Conservation (phyloP, 108 stramenopile genomes). For the Cyclotella atomus region DNA sequence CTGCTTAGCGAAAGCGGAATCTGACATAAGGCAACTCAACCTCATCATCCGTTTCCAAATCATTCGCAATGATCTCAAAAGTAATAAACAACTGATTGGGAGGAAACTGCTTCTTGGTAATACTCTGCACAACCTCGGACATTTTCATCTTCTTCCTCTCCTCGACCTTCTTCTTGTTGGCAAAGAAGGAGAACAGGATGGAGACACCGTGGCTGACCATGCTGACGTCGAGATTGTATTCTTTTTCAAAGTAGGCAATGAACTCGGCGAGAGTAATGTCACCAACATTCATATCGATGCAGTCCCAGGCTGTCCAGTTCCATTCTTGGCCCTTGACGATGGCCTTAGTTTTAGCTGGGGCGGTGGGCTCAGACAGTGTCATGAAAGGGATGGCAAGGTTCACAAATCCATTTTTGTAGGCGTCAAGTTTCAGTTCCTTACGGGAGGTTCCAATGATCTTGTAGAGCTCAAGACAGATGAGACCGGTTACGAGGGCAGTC, state of each 20-base stretch:
- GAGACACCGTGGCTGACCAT: conserved; percentile 97
- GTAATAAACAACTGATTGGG: conserved; percentile 88
- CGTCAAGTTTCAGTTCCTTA: conserved; percentile 90
- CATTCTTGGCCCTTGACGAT: conserved; percentile 92
- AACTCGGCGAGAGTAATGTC: conserved; percentile 93
- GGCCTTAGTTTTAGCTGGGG: conserved; percentile 85
- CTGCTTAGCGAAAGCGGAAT: conserved; percentile 85
- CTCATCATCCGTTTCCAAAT: conserved; percentile 92
- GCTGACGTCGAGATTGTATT: conserved; percentile 95
- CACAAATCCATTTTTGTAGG: conserved; percentile 94
- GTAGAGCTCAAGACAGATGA: conserved; percentile 96
- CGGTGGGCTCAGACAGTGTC: conserved; percentile 92
- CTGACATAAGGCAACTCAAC: conserved; percentile 93
- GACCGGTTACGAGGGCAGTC: conserved; percentile 97
- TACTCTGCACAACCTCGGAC: conserved; percentile 85
- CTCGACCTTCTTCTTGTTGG: conserved; percentile 94
- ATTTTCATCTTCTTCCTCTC: conserved; percentile 95
- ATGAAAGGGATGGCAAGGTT: conserved; percentile 98
- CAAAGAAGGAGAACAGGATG: conserved; percentile 97
- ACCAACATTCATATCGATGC: conserved; percentile 84
- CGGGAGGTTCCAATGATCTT: conserved; percentile 92
- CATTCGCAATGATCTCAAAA: conserved; percentile 93
- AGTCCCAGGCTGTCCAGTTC: conserved; percentile 98
- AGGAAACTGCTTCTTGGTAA: conserved; percentile 92
- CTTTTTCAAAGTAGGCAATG: conserved; percentile 89